These are phyloP conservation scores for Aegle marmelos DNA, from an alignment of 345 rosid genomes.

Conservation along the genomic window DNA sequence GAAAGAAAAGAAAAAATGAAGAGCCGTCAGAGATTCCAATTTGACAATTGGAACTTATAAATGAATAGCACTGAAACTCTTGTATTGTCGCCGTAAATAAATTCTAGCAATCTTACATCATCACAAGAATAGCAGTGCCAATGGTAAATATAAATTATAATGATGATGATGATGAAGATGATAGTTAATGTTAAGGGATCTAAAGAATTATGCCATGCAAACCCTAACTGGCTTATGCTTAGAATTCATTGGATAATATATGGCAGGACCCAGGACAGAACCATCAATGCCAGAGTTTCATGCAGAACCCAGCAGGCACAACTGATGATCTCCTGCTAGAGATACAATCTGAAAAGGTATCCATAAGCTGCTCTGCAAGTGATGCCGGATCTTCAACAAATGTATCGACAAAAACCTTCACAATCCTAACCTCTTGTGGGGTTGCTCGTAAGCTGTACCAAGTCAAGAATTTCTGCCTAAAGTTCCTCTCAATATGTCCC, in stretches of 20 bases:
- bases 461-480: slow-evolving; percentile 89
- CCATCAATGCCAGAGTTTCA: slow-evolving; percentile 88
- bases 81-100: slow-evolving; percentile 7
- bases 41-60: slow-evolving; percentile 5
- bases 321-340: slow-evolving; percentile 51
- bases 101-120: slow-evolving; percentile 31
- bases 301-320: slow-evolving; percentile 73
- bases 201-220: slow-evolving; percentile 38
- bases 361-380: slow-evolving; percentile 86
- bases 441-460: slow-evolving; percentile 95
- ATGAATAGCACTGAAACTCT: slow-evolving; percentile 15
- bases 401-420: slow-evolving; percentile 73
- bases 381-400: slow-evolving; percentile 75
- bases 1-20: not conserved
- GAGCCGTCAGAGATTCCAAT: too few species aligned
- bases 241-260: slow-evolving; percentile 12
- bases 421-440: slow-evolving; percentile 67
- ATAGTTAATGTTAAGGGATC: slow-evolving; percentile 24
- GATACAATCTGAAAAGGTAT: slow-evolving; percentile 78
- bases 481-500: slow-evolving; percentile 90
- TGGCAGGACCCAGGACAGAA: not conserved
- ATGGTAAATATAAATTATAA: slow-evolving; percentile 23
- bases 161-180: slow-evolving; percentile 23
- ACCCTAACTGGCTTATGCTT: slow-evolving; percentile 21
- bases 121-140: slow-evolving; percentile 30